Evolutionary conservation across 331 rosid species (phyloP), one percentile per base, ranked within the genome.

Genomic region (Saraca asoca): DNA sequence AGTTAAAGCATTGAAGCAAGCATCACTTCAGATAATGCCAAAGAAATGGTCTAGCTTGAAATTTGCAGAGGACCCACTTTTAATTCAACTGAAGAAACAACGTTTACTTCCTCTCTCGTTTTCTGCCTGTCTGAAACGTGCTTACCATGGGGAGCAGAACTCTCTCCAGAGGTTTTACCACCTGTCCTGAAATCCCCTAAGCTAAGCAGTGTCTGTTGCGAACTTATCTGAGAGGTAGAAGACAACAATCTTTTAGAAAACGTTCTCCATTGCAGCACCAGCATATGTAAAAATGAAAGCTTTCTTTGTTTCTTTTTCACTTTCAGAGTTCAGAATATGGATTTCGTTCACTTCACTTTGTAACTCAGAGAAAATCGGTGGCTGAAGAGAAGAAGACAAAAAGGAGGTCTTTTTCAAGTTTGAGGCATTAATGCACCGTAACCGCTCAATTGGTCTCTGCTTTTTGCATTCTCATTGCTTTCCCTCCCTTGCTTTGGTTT

Each of bases 111-210:
- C 14, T 18, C 43, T 35, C 41, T 31, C 52, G 14, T 51, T 51
- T 16, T 44, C 57, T 51, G 31, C 3, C 56, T 11, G 9, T 7
- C 1, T 50, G 52, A 71, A 75, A 68, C 58, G 63, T 70, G 52
- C 57, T 77, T 37, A 16, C 77, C 19, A 43, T 64, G 46, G 75
- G 51, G 91, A 85, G 91, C 64, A 75, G 68, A 83, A 63, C 44
- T 79, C 82, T 86, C 80, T 68, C 62, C 29, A 12, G 14, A 70
- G 48, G 29, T 71, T 65, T 45, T 20, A 54, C 68, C 81, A 78
- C 71, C 58, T 81, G 70, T 78, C 82, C 53, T 51, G 7, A 45
- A 51, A 71, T 18, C 73, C 37, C 68, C 7, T 5, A 44, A 68
- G 44, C 68, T 31, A 12, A 75, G 35, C 70, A 57, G 60, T 81